phyloP scores from a whole-genome alignment of 2,329 filamentous ascomycete species.

The Neonectria ditissima region DNA sequence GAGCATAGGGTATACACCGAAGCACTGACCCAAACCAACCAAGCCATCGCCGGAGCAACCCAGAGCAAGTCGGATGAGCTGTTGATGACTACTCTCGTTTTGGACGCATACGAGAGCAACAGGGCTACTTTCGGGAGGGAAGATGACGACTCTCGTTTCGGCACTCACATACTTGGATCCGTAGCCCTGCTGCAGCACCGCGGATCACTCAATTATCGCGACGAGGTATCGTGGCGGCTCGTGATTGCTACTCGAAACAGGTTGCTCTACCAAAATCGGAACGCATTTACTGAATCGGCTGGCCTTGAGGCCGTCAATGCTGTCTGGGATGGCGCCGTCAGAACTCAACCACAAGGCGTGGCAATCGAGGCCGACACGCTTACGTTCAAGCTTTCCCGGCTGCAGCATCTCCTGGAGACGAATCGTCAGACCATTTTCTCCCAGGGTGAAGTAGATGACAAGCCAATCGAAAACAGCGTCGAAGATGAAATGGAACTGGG shows the following conservation, averaged over 20 bases:
- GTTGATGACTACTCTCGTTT: slow-evolving; percentile 18
- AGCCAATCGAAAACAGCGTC: neutral
- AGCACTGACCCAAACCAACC: slow-evolving; percentile 4
- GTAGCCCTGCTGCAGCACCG: slow-evolving; percentile 17
- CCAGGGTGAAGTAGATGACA: neutral
- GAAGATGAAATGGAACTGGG: neutral
- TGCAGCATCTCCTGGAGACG: neutral
- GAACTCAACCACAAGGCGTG: neutral
- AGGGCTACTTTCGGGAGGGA: neutral
- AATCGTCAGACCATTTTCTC: neutral
- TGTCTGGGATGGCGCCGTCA: neutral
- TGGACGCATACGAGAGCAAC: slow-evolving; percentile 14
- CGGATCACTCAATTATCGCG: slow-evolving; percentile 8
- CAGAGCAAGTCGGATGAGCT: slow-evolving; percentile 20
- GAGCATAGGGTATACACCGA: neutral
- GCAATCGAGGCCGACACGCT: slow-evolving; percentile 13
- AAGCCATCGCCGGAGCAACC: slow-evolving; percentile 1
- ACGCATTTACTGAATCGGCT: neutral
- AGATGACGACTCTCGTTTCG: neutral
- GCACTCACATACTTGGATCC: slow-evolving; percentile 7
- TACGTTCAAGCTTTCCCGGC: slow-evolving; percentile 6
- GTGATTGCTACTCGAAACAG: slow-evolving; percentile 21
- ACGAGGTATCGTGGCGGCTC: slow-evolving; percentile 22
- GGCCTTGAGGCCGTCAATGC: neutral
- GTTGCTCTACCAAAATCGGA: slow-evolving; percentile 10